Conservation (phyloP, 306 rosid species). For the Prunus mume region DNA sequence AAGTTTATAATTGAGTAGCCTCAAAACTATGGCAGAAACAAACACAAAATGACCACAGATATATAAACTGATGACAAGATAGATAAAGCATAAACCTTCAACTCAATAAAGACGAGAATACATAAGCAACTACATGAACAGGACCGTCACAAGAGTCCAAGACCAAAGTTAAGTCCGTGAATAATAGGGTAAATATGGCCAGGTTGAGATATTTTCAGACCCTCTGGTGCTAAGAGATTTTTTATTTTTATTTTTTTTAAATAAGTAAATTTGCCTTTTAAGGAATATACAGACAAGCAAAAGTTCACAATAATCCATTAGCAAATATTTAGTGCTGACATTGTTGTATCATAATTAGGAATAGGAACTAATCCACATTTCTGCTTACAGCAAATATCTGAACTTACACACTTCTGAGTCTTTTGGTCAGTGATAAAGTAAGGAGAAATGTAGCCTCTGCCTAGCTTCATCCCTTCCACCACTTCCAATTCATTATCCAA, state of each 20-base stretch:
- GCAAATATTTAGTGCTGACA: background rate
- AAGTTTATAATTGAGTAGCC: background rate
- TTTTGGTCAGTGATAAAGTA: conserved; percentile 81
- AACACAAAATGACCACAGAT: background rate
- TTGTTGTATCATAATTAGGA: background rate
- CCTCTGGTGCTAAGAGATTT: background rate
- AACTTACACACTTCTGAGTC: conserved; percentile 91
- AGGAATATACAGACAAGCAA: background rate
- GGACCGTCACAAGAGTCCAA: background rate
- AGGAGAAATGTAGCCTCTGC: conserved; percentile 86
- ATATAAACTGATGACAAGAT: background rate
- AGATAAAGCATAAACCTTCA: conserved; percentile 11
- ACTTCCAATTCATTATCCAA: conserved; percentile 94
- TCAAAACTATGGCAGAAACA: background rate
- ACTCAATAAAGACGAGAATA: conserved; percentile 5
- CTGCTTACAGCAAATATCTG: conserved; percentile 8
- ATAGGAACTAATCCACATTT: conserved; percentile 3
- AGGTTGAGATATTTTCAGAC: background rate
- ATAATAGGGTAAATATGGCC: background rate
- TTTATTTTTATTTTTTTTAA: too few species aligned
- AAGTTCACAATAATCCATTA: background rate
- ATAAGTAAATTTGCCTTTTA: background rate
- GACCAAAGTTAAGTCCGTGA: background rate
- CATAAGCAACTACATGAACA: background rate
- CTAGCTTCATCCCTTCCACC: conserved; percentile 95